These are phyloP conservation scores for Fusarium sp. DNA, from an alignment of 2,329 filamentous ascomycete species.

Conservation along the genomic window DNA sequence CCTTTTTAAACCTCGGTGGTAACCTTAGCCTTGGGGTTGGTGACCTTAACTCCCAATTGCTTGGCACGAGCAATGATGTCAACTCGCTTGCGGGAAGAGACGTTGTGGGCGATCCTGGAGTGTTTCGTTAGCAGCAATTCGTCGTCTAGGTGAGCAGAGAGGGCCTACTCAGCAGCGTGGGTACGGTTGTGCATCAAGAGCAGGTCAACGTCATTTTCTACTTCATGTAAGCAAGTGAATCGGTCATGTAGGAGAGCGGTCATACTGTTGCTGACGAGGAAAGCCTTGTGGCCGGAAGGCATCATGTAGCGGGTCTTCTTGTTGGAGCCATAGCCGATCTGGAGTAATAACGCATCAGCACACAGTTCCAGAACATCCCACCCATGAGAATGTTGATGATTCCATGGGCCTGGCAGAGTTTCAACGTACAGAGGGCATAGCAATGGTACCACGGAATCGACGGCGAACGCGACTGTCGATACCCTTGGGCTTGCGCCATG, in stretches of 20 bases:
- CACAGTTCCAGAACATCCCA: not conserved
- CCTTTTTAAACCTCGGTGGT: conserved; percentile 86
- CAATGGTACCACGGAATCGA: conserved; percentile 94
- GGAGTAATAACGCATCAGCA: conserved; percentile 42
- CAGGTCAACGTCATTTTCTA: conserved; percentile 87
- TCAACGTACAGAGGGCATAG: conserved; percentile 94
- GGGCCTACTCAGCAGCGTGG: conserved; percentile 95
- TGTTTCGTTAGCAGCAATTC: conserved; percentile 34
- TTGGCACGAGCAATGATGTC: conserved; percentile 98
- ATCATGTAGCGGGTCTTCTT: conserved; percentile 99
- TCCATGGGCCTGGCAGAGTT: conserved; percentile 4
- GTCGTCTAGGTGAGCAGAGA: not conserved
- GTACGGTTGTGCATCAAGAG: conserved; percentile 98
- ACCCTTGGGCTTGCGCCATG: conserved; percentile 99
- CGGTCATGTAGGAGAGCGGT: no score
- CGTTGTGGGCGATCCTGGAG: conserved; percentile 91
- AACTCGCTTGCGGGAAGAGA: conserved; percentile 98
- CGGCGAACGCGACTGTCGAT: conserved; percentile 98
- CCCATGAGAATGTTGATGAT: conserved; percentile 5
- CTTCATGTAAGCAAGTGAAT: no score
- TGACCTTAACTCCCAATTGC: conserved; percentile 99
- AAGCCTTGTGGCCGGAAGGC: conserved; percentile 99
- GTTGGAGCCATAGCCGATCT: conserved; percentile 99
- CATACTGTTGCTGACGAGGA: conserved; percentile 90
- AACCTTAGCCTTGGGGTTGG: conserved; percentile 98